Conservation (phyloP, 2,329 filamentous ascomycete genomes). For the Amauroascus niger region DNA sequence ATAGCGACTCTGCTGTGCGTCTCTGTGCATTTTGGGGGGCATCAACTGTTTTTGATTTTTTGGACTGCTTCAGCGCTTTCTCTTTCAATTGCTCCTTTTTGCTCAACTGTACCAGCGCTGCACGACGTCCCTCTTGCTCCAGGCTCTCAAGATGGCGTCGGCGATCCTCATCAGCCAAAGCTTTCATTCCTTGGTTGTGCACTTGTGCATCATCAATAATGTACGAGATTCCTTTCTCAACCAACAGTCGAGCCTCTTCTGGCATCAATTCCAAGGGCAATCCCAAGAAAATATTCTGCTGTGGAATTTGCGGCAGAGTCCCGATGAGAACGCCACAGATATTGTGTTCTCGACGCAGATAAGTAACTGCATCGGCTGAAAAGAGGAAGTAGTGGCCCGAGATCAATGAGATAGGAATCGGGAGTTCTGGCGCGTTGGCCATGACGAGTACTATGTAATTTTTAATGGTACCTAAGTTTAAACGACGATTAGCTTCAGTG, state of each 20-base stretch:
- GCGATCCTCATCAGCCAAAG: conserved; percentile 49
- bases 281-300: conserved; percentile 88
- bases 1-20: conserved; percentile 3
- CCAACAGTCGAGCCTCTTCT: conserved; percentile 75
- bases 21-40: neutral
- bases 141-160: conserved; percentile 51
- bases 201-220: conserved; percentile 68
- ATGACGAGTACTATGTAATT: conserved; percentile 18
- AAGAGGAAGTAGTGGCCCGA: conserved; percentile 80
- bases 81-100: conserved; percentile 44
- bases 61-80: conserved; percentile 34
- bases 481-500: neutral
- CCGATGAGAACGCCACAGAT: conserved; percentile 81
- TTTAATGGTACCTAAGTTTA: neutral
- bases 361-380: conserved; percentile 68
- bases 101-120: conserved; percentile 38
- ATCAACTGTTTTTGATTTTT: conserved; percentile 14
- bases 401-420: conserved; percentile 70
- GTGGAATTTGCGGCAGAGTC: conserved; percentile 80
- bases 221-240: conserved; percentile 65
- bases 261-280: conserved; percentile 81
- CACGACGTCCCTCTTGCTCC: conserved; percentile 46
- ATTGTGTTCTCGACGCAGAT: conserved; percentile 67
- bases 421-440: conserved; percentile 38
- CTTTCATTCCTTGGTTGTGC: conserved; percentile 56